These are phyloP conservation scores for Guyanaporus albipodus DNA, from an alignment of 768 basidiomycete genomes.

Conservation along the genomic window DNA sequence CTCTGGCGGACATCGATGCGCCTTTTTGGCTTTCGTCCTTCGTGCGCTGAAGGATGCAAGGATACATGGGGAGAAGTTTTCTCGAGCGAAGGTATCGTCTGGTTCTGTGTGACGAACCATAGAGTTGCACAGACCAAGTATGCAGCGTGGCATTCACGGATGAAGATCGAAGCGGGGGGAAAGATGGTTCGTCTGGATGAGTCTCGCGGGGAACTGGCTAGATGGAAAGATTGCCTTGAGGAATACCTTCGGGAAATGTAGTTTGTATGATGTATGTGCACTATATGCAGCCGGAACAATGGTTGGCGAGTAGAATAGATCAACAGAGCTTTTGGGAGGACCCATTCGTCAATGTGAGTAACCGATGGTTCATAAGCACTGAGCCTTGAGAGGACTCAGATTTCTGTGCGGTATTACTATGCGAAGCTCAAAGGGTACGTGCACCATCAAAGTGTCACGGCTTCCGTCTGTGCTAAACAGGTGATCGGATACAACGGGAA, in stretches of 20 bases:
- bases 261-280: background rate
- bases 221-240: conserved; percentile 34
- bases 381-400: no score
- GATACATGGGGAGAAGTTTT: conserved; percentile 41
- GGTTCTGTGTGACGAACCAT: conserved; percentile 48
- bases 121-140: conserved; percentile 15
- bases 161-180: conserved; percentile 27
- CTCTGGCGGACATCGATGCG: conserved; percentile 50
- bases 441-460: no score
- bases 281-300: no score
- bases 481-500: no score
- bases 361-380: no score
- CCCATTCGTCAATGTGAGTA: no score
- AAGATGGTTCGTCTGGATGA: conserved; percentile 51
- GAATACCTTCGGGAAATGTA: conserved; percentile 7
- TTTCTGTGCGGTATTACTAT: no score
- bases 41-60: conserved; percentile 49
- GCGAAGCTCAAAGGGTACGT: no score
- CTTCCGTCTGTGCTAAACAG: no score
- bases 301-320: no score
- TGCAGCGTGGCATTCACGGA: conserved; percentile 13
- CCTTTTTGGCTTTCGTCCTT: conserved; percentile 29
- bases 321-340: no score
- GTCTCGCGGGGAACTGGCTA: conserved; percentile 41
- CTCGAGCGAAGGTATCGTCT: conserved; percentile 46